Percentiles rank a stretch among this genome's conserved stretches.
These are phyloP conservation scores for Naganishia sp. DNA, from an alignment of 1,284 basidiomycete genomes.

Conservation along the genomic window DNA sequence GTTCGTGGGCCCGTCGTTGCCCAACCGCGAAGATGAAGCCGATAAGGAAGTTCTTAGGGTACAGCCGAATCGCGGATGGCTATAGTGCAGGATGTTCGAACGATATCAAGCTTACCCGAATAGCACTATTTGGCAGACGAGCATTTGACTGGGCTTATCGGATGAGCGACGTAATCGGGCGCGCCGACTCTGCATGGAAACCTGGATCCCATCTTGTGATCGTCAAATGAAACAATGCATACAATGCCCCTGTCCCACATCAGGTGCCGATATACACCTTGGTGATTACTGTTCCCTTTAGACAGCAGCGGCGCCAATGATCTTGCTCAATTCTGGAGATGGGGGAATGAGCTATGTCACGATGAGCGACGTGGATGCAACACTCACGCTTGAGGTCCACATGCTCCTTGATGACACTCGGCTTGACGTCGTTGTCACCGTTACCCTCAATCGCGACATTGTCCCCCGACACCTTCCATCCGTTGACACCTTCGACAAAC, in stretches of 20 bases:
- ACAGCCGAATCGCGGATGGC: no score
- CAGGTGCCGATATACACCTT: no score
- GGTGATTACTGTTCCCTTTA: not conserved
- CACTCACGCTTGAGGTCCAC: slow-evolving; percentile 82
- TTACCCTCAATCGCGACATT: slow-evolving; percentile 76
- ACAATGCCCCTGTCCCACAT: not conserved
- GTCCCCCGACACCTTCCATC: slow-evolving; percentile 71
- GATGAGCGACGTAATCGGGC: no score
- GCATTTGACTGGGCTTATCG: no score
- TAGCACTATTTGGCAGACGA: no score
- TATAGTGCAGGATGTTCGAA: no score
- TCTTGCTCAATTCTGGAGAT: slow-evolving; percentile 72
- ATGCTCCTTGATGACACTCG: slow-evolving; percentile 87
- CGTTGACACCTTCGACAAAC: slow-evolving; percentile 66
- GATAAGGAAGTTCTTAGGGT: no score
- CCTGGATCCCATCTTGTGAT: no score
- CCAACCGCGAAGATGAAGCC: no score
- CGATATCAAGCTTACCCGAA: no score
- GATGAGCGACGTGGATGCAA: not conserved
- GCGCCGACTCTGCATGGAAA: no score
- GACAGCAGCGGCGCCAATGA: slow-evolving; percentile 62
- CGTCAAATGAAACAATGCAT: not conserved
- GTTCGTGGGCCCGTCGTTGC: no score
- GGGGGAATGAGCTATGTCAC: not conserved
- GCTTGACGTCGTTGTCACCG: slow-evolving; percentile 92